phyloP scores from a whole-genome alignment of 179 eudicot species.

The Silene vulgaris region DNA sequence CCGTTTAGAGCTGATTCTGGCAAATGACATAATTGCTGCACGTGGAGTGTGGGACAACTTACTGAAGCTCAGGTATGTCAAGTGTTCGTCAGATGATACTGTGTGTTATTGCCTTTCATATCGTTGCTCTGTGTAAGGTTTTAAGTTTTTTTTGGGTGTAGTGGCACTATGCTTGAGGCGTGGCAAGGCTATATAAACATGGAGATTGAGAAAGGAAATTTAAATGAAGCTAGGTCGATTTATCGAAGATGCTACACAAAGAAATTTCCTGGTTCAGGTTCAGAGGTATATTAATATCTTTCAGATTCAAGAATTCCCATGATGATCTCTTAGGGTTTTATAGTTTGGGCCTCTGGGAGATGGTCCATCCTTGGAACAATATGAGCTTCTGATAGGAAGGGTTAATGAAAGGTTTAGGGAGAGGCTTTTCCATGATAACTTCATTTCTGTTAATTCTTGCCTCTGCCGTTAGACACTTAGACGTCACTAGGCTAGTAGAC shows the following conservation, averaged over 20 bases:
- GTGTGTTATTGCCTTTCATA: not conserved
- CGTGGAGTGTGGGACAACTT: conserved; percentile 96
- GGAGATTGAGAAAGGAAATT: conserved; percentile 68
- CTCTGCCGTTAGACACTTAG: not conserved
- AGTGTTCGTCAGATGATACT: conserved; percentile 10
- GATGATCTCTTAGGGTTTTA: not conserved
- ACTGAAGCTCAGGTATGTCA: conserved; percentile 61
- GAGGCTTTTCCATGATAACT: not conserved
- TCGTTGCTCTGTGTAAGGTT: not conserved
- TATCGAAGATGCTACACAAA: conserved; percentile 80
- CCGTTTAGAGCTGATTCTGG: conserved; percentile 56
- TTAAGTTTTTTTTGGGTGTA: conserved; percentile 20
- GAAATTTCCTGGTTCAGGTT: conserved; percentile 79
- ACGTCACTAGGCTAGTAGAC: not conserved
- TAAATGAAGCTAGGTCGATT: conserved; percentile 77
- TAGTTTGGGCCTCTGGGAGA: not conserved
- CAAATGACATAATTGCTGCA: conserved; percentile 70
- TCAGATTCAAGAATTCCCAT: not conserved
- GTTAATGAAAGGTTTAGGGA: not conserved
- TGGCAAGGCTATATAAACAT: conserved; percentile 80
- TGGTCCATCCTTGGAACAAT: not conserved
- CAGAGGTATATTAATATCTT: conserved; percentile 52
- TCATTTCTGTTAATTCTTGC: not conserved
- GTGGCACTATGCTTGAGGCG: conserved; percentile 73
- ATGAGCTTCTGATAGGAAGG: not conserved